Evolutionary conservation across 2,329 filamentous ascomycete species (phyloP).

Genomic region (Dryadomyces quercivorus): DNA sequence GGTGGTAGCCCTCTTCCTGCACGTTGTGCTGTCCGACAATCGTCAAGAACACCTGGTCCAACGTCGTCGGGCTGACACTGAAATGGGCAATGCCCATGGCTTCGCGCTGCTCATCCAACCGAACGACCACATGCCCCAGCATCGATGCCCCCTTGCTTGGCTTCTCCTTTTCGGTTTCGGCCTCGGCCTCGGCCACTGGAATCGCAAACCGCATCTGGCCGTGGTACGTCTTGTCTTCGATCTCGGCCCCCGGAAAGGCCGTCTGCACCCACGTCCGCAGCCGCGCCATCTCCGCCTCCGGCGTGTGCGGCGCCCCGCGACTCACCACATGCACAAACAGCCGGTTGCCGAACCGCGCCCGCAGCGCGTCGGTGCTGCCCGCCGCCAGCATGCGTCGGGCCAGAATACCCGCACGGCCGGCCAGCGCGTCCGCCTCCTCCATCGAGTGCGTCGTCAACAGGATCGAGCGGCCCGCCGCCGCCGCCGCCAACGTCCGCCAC

Average conservation of each 20-base stretch:
- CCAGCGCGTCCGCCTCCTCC: slow-evolving; percentile 88
- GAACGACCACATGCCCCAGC: slow-evolving; percentile 47
- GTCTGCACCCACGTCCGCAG: slow-evolving; percentile 54
- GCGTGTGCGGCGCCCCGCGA: slow-evolving; percentile 60
- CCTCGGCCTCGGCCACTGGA: slow-evolving; percentile 27
- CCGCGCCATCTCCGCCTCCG: slow-evolving; percentile 50
- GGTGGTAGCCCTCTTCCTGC: slow-evolving; percentile 54
- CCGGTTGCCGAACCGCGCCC: slow-evolving; percentile 63
- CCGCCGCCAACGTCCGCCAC: slow-evolving; percentile 72
- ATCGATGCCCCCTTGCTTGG: not conserved
- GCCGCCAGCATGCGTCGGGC: slow-evolving; percentile 75
- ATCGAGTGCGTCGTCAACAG: slow-evolving; percentile 87
- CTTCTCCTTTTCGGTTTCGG: not conserved
- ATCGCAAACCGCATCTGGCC: slow-evolving; percentile 81
- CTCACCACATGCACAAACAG: slow-evolving; percentile 76
- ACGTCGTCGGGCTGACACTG: slow-evolving; percentile 71
- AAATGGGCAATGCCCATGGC: slow-evolving; percentile 70
- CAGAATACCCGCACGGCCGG: slow-evolving; percentile 74
- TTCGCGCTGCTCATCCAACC: slow-evolving; percentile 60
- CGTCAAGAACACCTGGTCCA: slow-evolving; percentile 82
- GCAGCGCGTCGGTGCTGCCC: slow-evolving; percentile 60
- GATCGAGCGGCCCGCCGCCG: slow-evolving; percentile 66
- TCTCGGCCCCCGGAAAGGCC: slow-evolving; percentile 49
- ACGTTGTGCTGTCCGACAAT: slow-evolving; percentile 75
- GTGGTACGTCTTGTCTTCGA: slow-evolving; percentile 68